A percentile compares a stretch with the other conserved stretches of the same genome.
These are phyloP conservation scores for Malania oleifera DNA, from an alignment of 164 flowering plant genomes.

Conservation along the genomic window DNA sequence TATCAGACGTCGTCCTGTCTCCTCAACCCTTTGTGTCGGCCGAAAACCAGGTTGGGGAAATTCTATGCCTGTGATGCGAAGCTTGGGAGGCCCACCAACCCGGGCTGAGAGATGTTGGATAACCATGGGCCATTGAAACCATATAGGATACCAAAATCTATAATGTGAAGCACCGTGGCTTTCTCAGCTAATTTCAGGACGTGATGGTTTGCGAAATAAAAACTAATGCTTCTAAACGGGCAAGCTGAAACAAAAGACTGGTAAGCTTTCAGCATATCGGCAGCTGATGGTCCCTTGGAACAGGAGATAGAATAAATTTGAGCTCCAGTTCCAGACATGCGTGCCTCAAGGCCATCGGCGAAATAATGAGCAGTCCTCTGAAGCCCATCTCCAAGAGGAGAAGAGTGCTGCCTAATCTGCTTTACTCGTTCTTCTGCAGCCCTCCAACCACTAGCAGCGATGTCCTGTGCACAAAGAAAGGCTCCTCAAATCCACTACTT, in stretches of 20 bases:
- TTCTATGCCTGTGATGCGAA: conserved; percentile 30
- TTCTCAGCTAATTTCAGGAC: conserved; percentile 11
- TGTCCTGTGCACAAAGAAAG: no score
- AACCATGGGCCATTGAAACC: conserved; percentile 33
- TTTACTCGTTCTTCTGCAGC: no score
- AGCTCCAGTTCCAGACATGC: no score
- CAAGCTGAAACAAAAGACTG: conserved; percentile 16
- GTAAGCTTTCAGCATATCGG: conserved; percentile 23
- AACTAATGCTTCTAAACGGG: conserved; percentile 23
- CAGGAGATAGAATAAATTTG: no score
- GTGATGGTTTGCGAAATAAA: conserved; percentile 16
- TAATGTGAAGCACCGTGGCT: conserved; percentile 17
- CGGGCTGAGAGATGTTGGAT: conserved; percentile 21
- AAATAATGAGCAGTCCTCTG: no score
- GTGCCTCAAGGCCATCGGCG: no score
- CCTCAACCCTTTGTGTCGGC: conserved; percentile 22
- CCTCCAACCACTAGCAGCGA: no score
- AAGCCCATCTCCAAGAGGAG: no score
- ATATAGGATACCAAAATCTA: conserved; percentile 27
- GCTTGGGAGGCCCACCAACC: conserved; percentile 20
- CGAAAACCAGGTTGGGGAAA: conserved; percentile 26
- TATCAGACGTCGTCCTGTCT: conserved; percentile 26
- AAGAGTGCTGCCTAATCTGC: no score
- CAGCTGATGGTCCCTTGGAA: no score
- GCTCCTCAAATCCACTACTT: no score